phyloP scores from a whole-genome alignment of 2,329 filamentous ascomycete species.

The Aspergillus aculeatinus region DNA sequence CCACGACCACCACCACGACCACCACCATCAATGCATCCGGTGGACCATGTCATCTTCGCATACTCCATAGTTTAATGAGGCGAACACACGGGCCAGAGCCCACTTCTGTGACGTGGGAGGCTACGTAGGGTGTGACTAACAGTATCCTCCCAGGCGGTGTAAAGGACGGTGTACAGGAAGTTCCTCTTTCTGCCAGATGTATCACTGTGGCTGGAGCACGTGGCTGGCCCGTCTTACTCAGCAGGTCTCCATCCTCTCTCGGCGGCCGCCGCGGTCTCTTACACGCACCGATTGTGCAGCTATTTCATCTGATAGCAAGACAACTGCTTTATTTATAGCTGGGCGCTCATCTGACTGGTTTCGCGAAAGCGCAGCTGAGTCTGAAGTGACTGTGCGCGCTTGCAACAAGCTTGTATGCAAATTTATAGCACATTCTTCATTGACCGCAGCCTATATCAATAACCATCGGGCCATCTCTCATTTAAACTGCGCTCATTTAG shows the following conservation, averaged over 20 bases:
- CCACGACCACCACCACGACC: neutral
- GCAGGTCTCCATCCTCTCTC: neutral
- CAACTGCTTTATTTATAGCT: neutral
- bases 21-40: neutral
- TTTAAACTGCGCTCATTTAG: neutral
- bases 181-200: conserved; percentile 3
- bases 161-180: conserved; percentile 6
- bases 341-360: neutral
- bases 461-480: neutral
- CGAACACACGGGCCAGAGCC: conserved; percentile 1
- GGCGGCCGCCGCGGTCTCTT: neutral
- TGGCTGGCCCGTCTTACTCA: neutral
- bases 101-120: conserved; percentile 16
- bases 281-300: neutral
- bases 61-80: neutral
- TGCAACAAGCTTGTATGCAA: neutral
- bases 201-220: neutral
- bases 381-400: neutral
- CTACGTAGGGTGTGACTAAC: conserved; percentile 15
- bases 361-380: neutral
- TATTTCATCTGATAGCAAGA: neutral
- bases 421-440: neutral
- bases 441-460: neutral
- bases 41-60: neutral
- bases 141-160: neutral